Conservation (phyloP, 441 rosid genomes). For the Populus trichocarpa region DNA sequence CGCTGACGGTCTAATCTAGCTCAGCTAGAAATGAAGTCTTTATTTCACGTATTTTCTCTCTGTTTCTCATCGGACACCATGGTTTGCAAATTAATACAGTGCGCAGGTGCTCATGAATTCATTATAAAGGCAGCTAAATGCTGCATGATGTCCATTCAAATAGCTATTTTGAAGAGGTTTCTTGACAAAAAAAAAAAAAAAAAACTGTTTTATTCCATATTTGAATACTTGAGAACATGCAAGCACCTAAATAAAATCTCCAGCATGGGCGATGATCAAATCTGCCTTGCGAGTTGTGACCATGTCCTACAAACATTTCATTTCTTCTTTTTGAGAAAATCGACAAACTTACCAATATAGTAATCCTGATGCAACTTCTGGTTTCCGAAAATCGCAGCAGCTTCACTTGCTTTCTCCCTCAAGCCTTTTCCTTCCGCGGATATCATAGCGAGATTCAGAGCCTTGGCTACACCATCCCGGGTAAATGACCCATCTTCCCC, state of each 20-base stretch:
- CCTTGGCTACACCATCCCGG: conserved; percentile 13
- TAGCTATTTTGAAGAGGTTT: not conserved
- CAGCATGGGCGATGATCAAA: not conserved
- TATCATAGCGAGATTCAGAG: conserved; percentile 22
- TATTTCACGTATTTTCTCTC: too few species aligned
- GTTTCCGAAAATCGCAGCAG: conserved; percentile 8
- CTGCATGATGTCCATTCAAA: not conserved
- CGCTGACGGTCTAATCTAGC: too few species aligned
- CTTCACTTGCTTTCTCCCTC: conserved; percentile 9
- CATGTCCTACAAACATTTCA: not conserved
- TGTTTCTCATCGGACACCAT: too few species aligned
- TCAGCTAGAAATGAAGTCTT: too few species aligned
- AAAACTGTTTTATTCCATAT: not conserved
- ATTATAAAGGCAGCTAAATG: not conserved
- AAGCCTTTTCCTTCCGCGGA: conserved; percentile 12
- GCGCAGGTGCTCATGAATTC: not conserved
- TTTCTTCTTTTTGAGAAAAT: conserved; percentile 3
- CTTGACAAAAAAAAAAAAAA: not conserved
- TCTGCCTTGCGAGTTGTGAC: not conserved
- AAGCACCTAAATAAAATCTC: not conserved
- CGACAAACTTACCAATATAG: conserved; percentile 5
- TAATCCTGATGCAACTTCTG: not conserved
- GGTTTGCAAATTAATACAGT: too few species aligned
- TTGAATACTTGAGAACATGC: not conserved
- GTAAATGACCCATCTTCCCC: conserved; percentile 21